Evolutionary conservation across 2,329 filamentous ascomycete genomes (phyloP).

Genomic region (Phialemonium atrogriseum): DNA sequence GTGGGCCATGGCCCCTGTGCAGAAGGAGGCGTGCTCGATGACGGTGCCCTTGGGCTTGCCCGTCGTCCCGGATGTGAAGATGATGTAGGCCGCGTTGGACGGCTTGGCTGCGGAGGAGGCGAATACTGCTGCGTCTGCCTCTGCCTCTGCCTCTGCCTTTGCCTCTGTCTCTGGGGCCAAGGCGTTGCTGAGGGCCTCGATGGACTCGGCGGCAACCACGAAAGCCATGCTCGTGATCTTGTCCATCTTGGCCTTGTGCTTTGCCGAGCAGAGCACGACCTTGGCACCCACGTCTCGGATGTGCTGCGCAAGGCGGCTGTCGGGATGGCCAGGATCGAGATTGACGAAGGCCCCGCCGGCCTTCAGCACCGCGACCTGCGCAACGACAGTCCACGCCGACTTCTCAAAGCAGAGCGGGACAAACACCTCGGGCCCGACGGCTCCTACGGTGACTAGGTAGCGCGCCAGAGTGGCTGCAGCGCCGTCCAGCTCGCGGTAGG

Average conservation of each 20-base stretch:
- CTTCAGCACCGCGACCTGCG: slow-evolving; percentile 12
- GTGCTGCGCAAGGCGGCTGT: not conserved
- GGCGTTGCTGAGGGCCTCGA: too few relatives aligned
- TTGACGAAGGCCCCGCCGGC: slow-evolving; percentile 3
- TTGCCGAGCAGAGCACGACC: slow-evolving; percentile 2
- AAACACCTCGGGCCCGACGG: not conserved
- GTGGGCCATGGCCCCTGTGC: slow-evolving; percentile 1
- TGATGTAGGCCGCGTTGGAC: slow-evolving; percentile 4
- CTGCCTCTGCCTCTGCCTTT: too few relatives aligned
- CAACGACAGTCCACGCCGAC: slow-evolving; percentile 35
- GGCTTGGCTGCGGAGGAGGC: not conserved
- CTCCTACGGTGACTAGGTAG: not conserved
- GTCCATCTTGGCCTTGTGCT: slow-evolving; percentile 8
- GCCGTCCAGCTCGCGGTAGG: slow-evolving; percentile 2
- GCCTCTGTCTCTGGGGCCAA: too few relatives aligned
- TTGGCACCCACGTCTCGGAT: slow-evolving; percentile 1
- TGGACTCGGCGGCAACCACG: slow-evolving; percentile 8
- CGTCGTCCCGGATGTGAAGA: slow-evolving; percentile 3
- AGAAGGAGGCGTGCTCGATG: slow-evolving; percentile 2
- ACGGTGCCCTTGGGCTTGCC: slow-evolving; percentile 4
- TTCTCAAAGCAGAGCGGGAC: slow-evolving; percentile 38
- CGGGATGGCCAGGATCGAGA: slow-evolving; percentile 3
- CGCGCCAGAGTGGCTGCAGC: slow-evolving; percentile 1
- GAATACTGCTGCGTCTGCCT: too few relatives aligned
- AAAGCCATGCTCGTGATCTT: slow-evolving; percentile 4